These are phyloP conservation scores for Alternaria atra DNA, from an alignment of 2,329 filamentous ascomycete species.

Conservation along the genomic window DNA sequence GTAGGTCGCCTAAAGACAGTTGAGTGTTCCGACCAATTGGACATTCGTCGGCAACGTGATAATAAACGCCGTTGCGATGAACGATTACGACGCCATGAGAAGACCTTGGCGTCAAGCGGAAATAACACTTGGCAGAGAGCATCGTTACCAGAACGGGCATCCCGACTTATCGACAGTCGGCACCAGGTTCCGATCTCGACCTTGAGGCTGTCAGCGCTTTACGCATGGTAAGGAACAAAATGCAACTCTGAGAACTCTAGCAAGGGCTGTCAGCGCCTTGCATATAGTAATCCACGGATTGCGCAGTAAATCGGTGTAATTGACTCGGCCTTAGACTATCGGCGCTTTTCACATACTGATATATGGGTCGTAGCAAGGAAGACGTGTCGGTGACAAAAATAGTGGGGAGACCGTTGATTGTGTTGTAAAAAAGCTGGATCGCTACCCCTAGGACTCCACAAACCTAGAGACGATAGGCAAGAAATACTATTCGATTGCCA, in stretches of 20 bases:
- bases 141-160: conserved; percentile 17
- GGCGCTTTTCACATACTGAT: not conserved
- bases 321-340: not conserved
- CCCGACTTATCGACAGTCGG: conserved; percentile 14
- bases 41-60: not conserved
- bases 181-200: conserved; percentile 13
- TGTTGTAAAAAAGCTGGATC: not conserved
- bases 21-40: conserved; percentile 11
- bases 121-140: conserved; percentile 19
- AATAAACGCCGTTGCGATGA: conserved; percentile 5
- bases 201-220: not conserved
- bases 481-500: not conserved
- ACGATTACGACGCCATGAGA: conserved; percentile 10
- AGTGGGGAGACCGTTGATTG: not conserved
- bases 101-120: conserved; percentile 21
- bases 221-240: not conserved
- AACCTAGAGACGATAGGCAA: not conserved
- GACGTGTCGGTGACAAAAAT: not conserved
- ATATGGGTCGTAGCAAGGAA: not conserved
- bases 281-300: not conserved
- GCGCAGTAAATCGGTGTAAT: not conserved
- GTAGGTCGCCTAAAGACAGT: conserved; percentile 6
- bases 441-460: not conserved
- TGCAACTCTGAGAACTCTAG: not conserved
- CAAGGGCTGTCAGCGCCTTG: not conserved